A percentile compares a stretch with the other conserved stretches of the same genome.
Conservation (phyloP, 2,329 filamentous ascomycete species). For the Fusarium sp. region DNA sequence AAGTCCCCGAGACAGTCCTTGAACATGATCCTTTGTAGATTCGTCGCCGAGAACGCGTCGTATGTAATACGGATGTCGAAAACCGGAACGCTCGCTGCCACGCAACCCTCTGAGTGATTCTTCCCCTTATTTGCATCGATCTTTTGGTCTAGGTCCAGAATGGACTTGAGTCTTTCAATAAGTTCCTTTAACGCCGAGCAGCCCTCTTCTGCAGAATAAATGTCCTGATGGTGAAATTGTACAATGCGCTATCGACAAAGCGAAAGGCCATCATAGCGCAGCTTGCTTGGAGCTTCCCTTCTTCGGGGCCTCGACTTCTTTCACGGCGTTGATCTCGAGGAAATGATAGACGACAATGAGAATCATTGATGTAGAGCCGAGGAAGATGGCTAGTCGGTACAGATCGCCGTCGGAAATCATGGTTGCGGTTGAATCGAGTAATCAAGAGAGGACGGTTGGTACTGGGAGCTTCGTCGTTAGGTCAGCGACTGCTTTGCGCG, state of each 20-base stretch:
- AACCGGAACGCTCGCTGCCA: slow-evolving; percentile 1
- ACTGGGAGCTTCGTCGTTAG: slow-evolving; percentile 10
- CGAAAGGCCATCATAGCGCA: slow-evolving; percentile 24
- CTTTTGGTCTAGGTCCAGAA: slow-evolving; percentile 1
- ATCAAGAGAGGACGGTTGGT: slow-evolving; percentile 9
- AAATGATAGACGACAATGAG: slow-evolving; percentile 96
- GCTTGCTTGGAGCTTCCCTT: slow-evolving; percentile 25
- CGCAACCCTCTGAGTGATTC: background rate
- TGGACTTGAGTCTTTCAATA: slow-evolving; percentile 14
- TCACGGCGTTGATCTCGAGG: slow-evolving; percentile 82
- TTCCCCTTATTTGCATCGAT: slow-evolving; percentile 13
- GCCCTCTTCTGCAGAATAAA: slow-evolving; percentile 22
- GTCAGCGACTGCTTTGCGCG: slow-evolving; percentile 23
- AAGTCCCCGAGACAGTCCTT: background rate
- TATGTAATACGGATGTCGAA: slow-evolving; percentile 4
- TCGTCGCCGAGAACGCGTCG: background rate
- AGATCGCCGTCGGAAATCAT: slow-evolving; percentile 97
- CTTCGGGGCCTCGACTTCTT: slow-evolving; percentile 24
- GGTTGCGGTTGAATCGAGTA: slow-evolving; percentile 48
- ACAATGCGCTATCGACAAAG: slow-evolving; percentile 12
- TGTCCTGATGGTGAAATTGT: slow-evolving; percentile 21
- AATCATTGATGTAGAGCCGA: slow-evolving; percentile 87
- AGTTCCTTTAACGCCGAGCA: slow-evolving; percentile 35
- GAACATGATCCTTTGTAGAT: background rate
- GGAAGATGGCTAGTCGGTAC: slow-evolving; percentile 90